A percentile compares a stretch with the other conserved stretches of the same genome.
These are phyloP conservation scores for Globisporangium recalcitrans DNA, from an alignment of 352 stramenopile species.

Conservation along the genomic window DNA sequence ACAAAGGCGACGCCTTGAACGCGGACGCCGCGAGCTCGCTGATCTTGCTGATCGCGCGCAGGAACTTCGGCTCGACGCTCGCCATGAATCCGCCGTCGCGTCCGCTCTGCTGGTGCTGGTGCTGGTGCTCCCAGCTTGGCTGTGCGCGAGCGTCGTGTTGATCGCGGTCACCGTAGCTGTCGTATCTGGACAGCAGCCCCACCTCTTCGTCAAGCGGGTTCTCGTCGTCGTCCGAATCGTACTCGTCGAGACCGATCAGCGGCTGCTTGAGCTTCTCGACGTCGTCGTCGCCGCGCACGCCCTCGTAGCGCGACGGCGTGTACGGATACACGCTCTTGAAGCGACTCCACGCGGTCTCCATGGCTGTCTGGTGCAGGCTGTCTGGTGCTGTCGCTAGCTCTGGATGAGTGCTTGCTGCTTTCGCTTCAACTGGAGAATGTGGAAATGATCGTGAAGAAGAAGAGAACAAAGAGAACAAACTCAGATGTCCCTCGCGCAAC, in stretches of 20 bases:
- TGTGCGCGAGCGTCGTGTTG: background rate
- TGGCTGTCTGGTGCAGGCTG: background rate
- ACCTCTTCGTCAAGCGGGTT: conserved; percentile 15
- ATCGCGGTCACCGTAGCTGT: background rate
- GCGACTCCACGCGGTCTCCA: conserved; percentile 15
- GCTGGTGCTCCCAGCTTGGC: background rate
- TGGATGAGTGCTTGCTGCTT: conserved; percentile 5
- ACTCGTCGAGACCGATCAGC: conserved; percentile 25
- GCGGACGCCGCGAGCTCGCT: conserved; percentile 9
- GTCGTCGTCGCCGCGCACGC: conserved; percentile 24
- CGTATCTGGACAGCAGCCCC: conserved; percentile 3
- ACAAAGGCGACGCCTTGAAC: conserved; percentile 7
- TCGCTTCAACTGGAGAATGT: conserved; percentile 1
- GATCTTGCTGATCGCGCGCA: conserved; percentile 18
- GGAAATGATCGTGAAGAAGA: conserved; percentile 12
- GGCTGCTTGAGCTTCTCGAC: conserved; percentile 33
- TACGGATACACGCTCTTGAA: conserved; percentile 23
- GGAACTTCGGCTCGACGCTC: conserved; percentile 24
- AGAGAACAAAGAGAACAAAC: conserved; percentile 9
- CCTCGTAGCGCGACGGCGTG: conserved; percentile 21
- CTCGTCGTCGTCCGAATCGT: conserved; percentile 13
- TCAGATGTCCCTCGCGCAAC: conserved; percentile 19
- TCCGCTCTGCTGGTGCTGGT: background rate
- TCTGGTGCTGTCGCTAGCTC: too few species aligned
- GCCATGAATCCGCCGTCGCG: conserved; percentile 4